Evolutionary conservation across 1,284 basidiomycete species (phyloP).

Genomic region (Trichosporon sp.): DNA sequence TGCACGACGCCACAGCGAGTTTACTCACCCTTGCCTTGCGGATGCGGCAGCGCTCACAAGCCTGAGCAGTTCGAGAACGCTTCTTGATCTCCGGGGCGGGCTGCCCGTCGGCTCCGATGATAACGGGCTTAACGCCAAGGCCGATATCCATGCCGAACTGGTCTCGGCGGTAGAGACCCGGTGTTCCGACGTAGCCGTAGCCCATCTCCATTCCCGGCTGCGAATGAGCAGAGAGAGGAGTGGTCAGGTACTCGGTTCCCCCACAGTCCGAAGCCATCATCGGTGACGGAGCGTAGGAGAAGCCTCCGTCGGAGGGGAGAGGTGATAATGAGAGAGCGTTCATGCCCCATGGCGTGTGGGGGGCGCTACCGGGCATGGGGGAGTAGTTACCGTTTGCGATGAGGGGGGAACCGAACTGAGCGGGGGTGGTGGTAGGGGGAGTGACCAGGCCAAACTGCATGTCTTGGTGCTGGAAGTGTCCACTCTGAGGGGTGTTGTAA

Average conservation of each 20-base stretch:
- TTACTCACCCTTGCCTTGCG: conserved; percentile 41
- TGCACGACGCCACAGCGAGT: neutral
- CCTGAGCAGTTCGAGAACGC: conserved; percentile 38
- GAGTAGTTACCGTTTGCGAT: conserved; percentile 25
- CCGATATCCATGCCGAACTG: conserved; percentile 20
- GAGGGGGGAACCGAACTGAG: conserved; percentile 29
- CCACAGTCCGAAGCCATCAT: conserved; percentile 25
- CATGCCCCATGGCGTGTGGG: conserved; percentile 27
- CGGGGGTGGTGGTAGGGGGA: conserved; percentile 27
- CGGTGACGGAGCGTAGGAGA: conserved; percentile 27
- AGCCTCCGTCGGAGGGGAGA: conserved; percentile 13
- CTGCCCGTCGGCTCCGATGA: conserved; percentile 32
- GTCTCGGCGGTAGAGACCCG: conserved; percentile 20
- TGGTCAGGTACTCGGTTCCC: conserved; percentile 12
- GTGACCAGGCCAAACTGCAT: conserved; percentile 29
- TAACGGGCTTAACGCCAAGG: conserved; percentile 28
- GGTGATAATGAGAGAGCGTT: conserved; percentile 29
- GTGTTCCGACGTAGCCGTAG: conserved; percentile 22
- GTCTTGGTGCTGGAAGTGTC: conserved; percentile 27
- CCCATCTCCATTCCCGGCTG: conserved; percentile 20
- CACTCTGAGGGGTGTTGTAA: conserved; percentile 17
- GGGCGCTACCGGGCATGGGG: conserved; percentile 21
- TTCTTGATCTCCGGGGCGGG: conserved; percentile 36
- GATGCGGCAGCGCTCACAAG: conserved; percentile 39
- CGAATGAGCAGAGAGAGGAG: conserved; percentile 18